Evolutionary conservation across 176 grass and related monocot genomes (phyloP).

Genomic region (Paspalum notatum): DNA sequence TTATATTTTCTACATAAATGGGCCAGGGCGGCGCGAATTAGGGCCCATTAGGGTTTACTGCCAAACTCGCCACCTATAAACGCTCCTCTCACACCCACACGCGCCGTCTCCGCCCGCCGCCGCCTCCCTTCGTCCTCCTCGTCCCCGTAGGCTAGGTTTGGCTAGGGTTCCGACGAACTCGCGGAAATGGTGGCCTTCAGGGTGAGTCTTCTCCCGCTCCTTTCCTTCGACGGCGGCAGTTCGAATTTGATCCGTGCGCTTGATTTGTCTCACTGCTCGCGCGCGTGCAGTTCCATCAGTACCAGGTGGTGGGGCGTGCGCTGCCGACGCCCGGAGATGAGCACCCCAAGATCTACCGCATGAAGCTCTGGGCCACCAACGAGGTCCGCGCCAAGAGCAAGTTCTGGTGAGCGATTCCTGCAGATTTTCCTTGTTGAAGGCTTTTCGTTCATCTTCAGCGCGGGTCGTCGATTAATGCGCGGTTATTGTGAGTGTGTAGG

Average conservation of each 20-base stretch:
- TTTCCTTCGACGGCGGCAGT: neutral
- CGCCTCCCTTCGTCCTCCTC: neutral
- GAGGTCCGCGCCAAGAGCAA: constrained; percentile 89
- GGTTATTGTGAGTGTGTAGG: constrained; percentile 24
- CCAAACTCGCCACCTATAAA: constrained; percentile 33
- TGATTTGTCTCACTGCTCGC: neutral
- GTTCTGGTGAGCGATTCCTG: constrained; percentile 56
- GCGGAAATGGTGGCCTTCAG: constrained; percentile 63
- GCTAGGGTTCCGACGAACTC: constrained; percentile 22
- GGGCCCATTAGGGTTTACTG: constrained; percentile 50
- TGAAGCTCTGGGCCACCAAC: constrained; percentile 90
- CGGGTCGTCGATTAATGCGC: neutral
- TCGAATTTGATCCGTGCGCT: neutral
- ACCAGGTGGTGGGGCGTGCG: constrained; percentile 78
- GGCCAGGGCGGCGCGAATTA: neutral
- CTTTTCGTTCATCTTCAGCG: neutral
- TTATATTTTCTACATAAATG: neutral
- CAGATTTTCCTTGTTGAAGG: neutral
- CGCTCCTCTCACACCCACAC: neutral
- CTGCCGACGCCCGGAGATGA: constrained; percentile 69
- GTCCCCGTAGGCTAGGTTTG: constrained; percentile 30
- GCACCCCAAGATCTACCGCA: constrained; percentile 89
- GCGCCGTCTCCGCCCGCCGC: constrained; percentile 30
- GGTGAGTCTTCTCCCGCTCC: constrained; percentile 17
- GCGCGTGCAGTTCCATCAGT: constrained; percentile 80